Base-by-base conservation (phyloP, 2,329 filamentous ascomycete species). In the Aspergillus pseudoviridinutans region DNA sequence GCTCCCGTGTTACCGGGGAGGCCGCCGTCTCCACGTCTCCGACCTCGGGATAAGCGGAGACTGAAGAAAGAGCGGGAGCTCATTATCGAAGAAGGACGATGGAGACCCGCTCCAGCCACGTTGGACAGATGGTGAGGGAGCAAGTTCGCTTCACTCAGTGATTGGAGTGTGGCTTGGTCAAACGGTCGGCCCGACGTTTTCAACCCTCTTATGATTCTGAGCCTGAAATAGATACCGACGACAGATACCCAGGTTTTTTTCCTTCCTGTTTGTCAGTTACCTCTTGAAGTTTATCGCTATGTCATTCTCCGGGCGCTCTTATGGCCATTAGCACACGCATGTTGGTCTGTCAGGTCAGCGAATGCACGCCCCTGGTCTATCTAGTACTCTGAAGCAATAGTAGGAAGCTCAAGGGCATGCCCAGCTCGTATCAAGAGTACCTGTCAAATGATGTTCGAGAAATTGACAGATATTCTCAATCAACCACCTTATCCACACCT, bases 1-100 rank as follows among this genome's bases (percentile, higher is more conserved):
- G 32, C 50, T 8, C 63, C 65, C 27, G 52, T 62, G 25, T 50
- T 64, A 29, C 56, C 63, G 24, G 61, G 64, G 41, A 56, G 58
- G 20, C 59, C 59, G 9, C 50, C 56, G 22, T 60, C 68, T 28
- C 65, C 64, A 17, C 63, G 63, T 3, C 56, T 59, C 28, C 61
- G 64, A 17, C 52, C 58, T 53, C 53, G 61, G 24, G 64, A 63
- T 2, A 62, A 65, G 25, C 61, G 68, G 28, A 53, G 62, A 41
- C 58, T 67, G 12, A 61, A 63, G 28, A 47, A 47, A 47, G 69
- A 71, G 54, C 66, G 68, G 22, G 70, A 71, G 38, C 61, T 66
- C 57, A 53, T 66, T 42, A 29, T 62, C 20, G 61, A 63, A 38
- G 65, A 68, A 29, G 53, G 59, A 12, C 63, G 62, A 27, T 61